Base-by-base conservation (phyloP, 257 asterid species). In the Parsonsia alboflavescens region DNA sequence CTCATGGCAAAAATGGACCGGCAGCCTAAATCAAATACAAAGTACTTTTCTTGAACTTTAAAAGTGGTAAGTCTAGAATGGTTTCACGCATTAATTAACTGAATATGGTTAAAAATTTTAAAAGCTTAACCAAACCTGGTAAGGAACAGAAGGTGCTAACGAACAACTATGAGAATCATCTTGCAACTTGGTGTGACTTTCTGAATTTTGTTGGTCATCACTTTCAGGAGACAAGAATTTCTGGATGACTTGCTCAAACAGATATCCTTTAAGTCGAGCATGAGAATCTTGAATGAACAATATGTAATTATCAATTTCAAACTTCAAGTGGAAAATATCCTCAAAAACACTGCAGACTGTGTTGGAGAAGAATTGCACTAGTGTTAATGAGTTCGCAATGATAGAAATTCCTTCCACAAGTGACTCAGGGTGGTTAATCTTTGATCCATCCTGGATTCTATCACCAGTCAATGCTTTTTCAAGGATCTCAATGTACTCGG, bases 91-190 rank as follows among this genome's bases (percentile, higher is more conserved):
- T 63, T 5, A 28, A 50, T 36, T 70, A 48, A 33, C 44, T 17
- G 54, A 50, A 72, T 58, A 33, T 49, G 21, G 33, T n/a, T 15
- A 48, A 62, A 36, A 63, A 24, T 65, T n/a, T 22, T 42, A 30
- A 56, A 77, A 61, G 76, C 70, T 66, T 41, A 64, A 73, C 26
- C 81, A 65, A 85, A 90, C 97, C 92, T 88, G 87, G 83, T 86
- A 89, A 59, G 90, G 85, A 78, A 74, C 75, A n/a, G 95, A 88
- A 3, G 96, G 96, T 46, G 69, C 74, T 57, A 82, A 82, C 75
- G 78, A 81, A 75, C 11, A 36, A 41, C 67, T 64, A 48, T 75
- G 75, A 71, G 84, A 81, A 72, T 82, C 84, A 54, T 78, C 82
- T 72, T 77, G 82, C 74, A 75, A 73, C 76, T 54, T 50, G 54